A percentile compares a stretch with the other conserved stretches of the same genome.
Conservation (phyloP, 148 eudicot species). For the Gaultheria prostrata region DNA sequence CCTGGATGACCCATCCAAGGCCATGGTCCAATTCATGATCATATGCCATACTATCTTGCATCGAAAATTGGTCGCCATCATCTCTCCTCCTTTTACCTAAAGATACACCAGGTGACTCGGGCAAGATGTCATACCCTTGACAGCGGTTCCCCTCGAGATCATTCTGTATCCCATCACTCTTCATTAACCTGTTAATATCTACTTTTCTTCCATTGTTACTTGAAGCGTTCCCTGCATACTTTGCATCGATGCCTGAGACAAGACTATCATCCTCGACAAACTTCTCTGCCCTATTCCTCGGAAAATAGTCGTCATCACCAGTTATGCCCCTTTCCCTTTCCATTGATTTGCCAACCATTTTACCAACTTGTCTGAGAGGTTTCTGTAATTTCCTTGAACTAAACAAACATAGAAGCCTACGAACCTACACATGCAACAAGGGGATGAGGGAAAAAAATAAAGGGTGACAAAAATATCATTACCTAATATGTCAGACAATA, state of each 20-base stretch:
- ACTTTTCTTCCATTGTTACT: constrained; percentile 11
- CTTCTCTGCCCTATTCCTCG: constrained; percentile 1
- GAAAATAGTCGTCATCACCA: constrained; percentile 11
- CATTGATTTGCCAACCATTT: neutral
- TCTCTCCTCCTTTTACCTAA: constrained; percentile 6
- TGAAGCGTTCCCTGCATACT: constrained; percentile 5
- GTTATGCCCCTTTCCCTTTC: constrained; percentile 13
- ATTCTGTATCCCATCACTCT: constrained; percentile 3
- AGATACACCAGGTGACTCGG: constrained; percentile 14
- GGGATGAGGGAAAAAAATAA: neutral
- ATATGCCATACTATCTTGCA: constrained; percentile 1
- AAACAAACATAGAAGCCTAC: constrained; percentile 39
- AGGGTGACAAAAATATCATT: constrained; percentile 5
- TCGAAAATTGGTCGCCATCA: constrained; percentile 7
- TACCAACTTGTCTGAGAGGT: constrained; percentile 7
- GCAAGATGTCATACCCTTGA: constrained; percentile 5
- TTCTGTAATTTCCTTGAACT: constrained; percentile 31
- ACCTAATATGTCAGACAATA: neutral
- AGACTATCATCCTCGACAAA: constrained; percentile 6
- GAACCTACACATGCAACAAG: constrained; percentile 33
- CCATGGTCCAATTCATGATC: neutral
- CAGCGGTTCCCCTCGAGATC: neutral
- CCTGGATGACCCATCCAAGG: neutral
- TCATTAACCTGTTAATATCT: constrained; percentile 4
- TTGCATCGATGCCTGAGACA: neutral